Conservation (phyloP, 2,329 filamentous ascomycete genomes). For the Hymenoscyphus fructigenus region DNA sequence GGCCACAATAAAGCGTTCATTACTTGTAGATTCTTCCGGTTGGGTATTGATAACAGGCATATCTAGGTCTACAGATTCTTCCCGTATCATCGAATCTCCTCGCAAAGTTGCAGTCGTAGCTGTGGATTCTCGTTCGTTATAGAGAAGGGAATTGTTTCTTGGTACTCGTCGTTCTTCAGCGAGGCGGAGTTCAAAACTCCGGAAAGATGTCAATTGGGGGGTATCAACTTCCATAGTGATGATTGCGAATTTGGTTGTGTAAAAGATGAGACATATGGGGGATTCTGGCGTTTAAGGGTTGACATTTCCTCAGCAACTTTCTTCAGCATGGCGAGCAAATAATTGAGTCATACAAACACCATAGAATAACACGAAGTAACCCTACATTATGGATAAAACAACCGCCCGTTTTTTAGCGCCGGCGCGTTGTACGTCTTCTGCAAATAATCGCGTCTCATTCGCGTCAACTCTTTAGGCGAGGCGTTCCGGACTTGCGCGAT, state of each 20-base stretch:
- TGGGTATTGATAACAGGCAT: not conserved
- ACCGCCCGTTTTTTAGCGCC: not conserved
- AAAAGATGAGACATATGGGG: not conserved
- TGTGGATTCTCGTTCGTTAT: not conserved
- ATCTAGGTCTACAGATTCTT: not conserved
- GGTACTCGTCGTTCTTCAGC: not conserved
- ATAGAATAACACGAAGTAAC: not conserved
- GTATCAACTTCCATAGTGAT: not conserved
- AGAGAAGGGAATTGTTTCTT: not conserved
- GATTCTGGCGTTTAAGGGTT: too few relatives aligned
- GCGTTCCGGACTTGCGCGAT: not conserved
- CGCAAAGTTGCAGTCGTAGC: not conserved
- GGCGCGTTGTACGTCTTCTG: not conserved
- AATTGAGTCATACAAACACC: not conserved
- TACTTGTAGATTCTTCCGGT: too few relatives aligned
- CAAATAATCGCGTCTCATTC: not conserved
- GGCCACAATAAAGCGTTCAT: slow-evolving; percentile 11
- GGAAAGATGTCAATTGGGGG: not conserved
- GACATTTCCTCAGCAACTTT: too few relatives aligned
- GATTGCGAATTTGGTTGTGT: not conserved
- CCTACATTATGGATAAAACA: not conserved
- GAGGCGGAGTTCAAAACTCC: not conserved
- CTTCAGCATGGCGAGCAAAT: too few relatives aligned
- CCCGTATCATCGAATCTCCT: not conserved
- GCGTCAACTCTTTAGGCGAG: not conserved